Conservation (phyloP, 2,329 filamentous ascomycete genomes). For the Elsinoe ampelina region DNA sequence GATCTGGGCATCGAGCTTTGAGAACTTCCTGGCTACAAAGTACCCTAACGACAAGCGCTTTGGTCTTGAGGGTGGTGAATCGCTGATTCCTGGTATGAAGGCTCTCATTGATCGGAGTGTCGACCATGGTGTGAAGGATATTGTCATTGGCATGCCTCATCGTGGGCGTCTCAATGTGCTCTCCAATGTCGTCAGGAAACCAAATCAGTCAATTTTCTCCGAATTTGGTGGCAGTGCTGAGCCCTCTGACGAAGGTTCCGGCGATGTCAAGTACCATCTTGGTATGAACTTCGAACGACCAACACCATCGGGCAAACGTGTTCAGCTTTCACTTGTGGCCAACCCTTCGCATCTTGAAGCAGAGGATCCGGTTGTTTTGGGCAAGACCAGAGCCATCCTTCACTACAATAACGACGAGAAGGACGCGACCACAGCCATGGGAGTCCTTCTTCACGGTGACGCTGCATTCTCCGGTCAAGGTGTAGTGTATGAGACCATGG, state of each 20-base stretch:
- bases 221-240: constrained; percentile 87
- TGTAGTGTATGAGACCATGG: constrained; percentile 96
- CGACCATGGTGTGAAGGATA: constrained; percentile 97
- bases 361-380: constrained; percentile 93
- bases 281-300: constrained; percentile 99
- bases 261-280: constrained; percentile 98
- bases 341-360: constrained; percentile 98
- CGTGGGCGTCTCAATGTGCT: constrained; percentile 96
- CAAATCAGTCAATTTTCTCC: constrained; percentile 98
- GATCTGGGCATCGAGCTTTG: constrained; percentile 98
- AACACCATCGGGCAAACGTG: constrained; percentile 94
- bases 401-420: constrained; percentile 98
- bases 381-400: constrained; percentile 94
- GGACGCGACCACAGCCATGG: constrained; percentile 82
- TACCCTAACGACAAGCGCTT: constrained; percentile 99
- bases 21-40: constrained; percentile 89
- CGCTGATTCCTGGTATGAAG: constrained; percentile 97
- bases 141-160: constrained; percentile 98
- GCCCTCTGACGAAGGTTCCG: constrained; percentile 88
- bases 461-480: constrained; percentile 94
- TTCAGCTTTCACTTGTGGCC: constrained; percentile 96
- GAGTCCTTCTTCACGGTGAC: constrained; percentile 91
- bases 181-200: constrained; percentile 96
- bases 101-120: constrained; percentile 96
- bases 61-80: constrained; percentile 94